Base-by-base conservation (phyloP, 805 yeast species). In the Candida morakotiae region DNA sequence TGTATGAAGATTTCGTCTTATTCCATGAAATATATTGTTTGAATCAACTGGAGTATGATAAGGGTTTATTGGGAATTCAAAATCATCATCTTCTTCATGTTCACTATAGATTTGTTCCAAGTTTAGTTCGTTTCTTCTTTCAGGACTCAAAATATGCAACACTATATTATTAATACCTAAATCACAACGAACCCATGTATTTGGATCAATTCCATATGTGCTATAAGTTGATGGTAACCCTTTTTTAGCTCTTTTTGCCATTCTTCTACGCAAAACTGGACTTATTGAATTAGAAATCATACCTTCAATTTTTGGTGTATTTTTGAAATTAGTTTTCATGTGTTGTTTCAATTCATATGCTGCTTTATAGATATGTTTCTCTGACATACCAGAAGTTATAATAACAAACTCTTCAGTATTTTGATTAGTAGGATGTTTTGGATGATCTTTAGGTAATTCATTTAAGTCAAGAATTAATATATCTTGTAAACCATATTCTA, bases 171-270 rank as follows among this genome's bases (percentile, higher is more conserved):
- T 83, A 2, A 75, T 59, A 19, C 70, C 66, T 34, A 87, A 73
- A 48, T 87, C 87, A 33, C 88, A 66, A 74, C 86, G 77, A 16
- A 86, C 78, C 98, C 98, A 89, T 18, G 85, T 75, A 48, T 87
- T 87, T 4, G 79, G 68, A 5, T 67, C 47, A 9, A 64, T 60
- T 11, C 85, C 83, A 48, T 74, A 80, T 38, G 73, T 78, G 40
- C 73, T 73, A 46, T 76, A 76, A 1, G 71, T 67, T 0, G 79
- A 70, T 35, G 71, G 65, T 5, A 71, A 67, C 11, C 73, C 72
- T 49, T 76, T 76, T 38, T 77, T 64, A 26, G 81, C 79, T 44
- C 77, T 66, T 31, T 77, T 69, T 17, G 78, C 45, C 48, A 65
- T 52, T 28, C 72, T 51, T 31, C 73, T 52, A 31, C 68, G 57